phyloP scores from a whole-genome alignment of 2,329 filamentous ascomycete species.

The Zasmidium cellare region DNA sequence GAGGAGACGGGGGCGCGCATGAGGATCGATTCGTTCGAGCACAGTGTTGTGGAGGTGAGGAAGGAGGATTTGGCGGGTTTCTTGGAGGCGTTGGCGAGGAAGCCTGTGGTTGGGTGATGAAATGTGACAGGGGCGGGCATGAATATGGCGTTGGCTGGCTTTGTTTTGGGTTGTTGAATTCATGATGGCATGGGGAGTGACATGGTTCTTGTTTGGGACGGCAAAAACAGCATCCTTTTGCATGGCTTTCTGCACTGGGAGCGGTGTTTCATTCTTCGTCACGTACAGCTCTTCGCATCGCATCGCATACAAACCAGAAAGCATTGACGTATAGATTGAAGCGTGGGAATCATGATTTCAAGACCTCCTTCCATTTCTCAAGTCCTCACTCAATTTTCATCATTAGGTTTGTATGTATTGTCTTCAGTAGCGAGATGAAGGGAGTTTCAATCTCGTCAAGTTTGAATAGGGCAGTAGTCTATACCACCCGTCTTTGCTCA shows the following conservation, averaged over 20 bases:
- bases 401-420: background rate
- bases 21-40: constrained; percentile 93
- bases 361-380: too few relatives aligned
- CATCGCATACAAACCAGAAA: too few relatives aligned
- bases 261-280: too few relatives aligned
- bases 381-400: too few relatives aligned
- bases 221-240: background rate
- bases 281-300: too few relatives aligned
- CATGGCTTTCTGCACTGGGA: background rate
- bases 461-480: background rate
- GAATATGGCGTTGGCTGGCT: background rate
- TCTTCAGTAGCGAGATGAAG: background rate
- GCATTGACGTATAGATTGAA: too few relatives aligned
- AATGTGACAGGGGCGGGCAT: constrained; percentile 5
- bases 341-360: too few relatives aligned
- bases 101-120: constrained; percentile 68
- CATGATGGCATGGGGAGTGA: background rate
- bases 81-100: constrained; percentile 87
- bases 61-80: constrained; percentile 93
- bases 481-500: too few relatives aligned
- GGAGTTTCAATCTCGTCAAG: background rate
- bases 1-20: constrained; percentile 87
- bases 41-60: constrained; percentile 95
- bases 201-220: too few relatives aligned
- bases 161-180: background rate